These are phyloP conservation scores for Croton laevigatus DNA, from an alignment of 441 rosid genomes.

Conservation along the genomic window DNA sequence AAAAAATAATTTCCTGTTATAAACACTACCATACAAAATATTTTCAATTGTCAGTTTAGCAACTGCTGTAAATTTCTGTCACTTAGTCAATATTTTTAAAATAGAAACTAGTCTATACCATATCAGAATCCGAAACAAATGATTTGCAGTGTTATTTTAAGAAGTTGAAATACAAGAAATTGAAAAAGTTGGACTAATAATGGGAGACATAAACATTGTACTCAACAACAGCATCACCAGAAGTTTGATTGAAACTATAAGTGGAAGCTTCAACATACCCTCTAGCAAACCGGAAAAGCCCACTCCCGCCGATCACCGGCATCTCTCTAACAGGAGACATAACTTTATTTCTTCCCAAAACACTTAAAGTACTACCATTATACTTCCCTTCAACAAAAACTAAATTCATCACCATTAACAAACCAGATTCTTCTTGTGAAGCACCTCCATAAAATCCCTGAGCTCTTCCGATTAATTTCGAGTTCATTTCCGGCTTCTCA, in stretches of 20 bases:
- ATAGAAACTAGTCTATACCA: no score
- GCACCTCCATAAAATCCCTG: slow-evolving; percentile 48
- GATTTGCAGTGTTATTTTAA: no score
- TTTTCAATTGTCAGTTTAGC: no score
- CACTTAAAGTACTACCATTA: slow-evolving; percentile 53
- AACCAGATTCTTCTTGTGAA: slow-evolving; percentile 35
- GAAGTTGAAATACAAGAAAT: no score
- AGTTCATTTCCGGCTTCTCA: slow-evolving; percentile 35
- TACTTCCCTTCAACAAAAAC: slow-evolving; percentile 52
- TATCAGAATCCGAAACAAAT: no score
- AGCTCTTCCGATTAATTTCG: slow-evolving; percentile 46
- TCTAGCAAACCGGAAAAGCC: slow-evolving; percentile 57
- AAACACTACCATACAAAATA: no score
- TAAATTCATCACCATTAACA: slow-evolving; percentile 60
- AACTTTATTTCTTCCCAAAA: slow-evolving; percentile 54
- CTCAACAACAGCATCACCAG: slow-evolving; percentile 50
- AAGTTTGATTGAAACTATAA: slow-evolving; percentile 25
- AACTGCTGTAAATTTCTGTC: no score
- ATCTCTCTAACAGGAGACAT: slow-evolving; percentile 48
- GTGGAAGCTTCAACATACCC: slow-evolving; percentile 56
- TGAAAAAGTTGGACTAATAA: slow-evolving; percentile 46
- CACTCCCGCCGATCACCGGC: slow-evolving; percentile 72
- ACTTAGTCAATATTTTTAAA: no score
- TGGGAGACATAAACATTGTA: slow-evolving; percentile 51
- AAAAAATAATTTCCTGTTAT: no score